phyloP scores from a whole-genome alignment of 352 stramenopile species.

The Globisporangium ultimum region DNA sequence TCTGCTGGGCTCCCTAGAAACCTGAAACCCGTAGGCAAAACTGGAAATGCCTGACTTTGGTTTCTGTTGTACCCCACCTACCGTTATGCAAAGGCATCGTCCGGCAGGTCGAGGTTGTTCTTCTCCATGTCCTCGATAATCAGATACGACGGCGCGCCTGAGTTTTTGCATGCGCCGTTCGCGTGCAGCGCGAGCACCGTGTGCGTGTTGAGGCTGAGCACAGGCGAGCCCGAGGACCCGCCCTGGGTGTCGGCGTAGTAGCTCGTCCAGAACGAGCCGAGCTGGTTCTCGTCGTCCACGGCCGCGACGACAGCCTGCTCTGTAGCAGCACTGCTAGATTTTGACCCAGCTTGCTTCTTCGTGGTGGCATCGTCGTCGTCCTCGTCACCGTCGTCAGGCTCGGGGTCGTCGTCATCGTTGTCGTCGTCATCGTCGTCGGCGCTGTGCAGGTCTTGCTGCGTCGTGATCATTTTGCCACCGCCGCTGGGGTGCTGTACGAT shows the following conservation, averaged over 20 bases:
- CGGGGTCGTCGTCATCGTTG: slow-evolving; percentile 17
- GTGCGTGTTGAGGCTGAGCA: slow-evolving; percentile 39
- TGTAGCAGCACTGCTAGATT: background rate
- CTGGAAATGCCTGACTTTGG: too few species aligned
- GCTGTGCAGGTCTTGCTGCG: slow-evolving; percentile 33
- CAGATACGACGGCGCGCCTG: slow-evolving; percentile 31
- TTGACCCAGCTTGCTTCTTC: slow-evolving; percentile 2
- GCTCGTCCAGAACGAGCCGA: slow-evolving; percentile 32
- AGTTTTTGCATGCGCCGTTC: slow-evolving; percentile 43
- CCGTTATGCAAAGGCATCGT: slow-evolving; percentile 33
- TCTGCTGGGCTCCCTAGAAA: too few species aligned
- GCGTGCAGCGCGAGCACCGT: slow-evolving; percentile 42
- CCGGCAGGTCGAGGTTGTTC: slow-evolving; percentile 28
- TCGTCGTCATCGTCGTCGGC: slow-evolving; percentile 23
- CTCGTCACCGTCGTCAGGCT: slow-evolving; percentile 19
- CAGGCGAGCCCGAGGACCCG: slow-evolving; percentile 43
- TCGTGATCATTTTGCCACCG: slow-evolving; percentile 32
- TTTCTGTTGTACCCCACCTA: background rate
- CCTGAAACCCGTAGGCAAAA: background rate
- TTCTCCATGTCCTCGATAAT: slow-evolving; percentile 35
- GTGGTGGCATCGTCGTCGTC: background rate
- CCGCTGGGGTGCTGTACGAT: slow-evolving; percentile 46
- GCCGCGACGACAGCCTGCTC: slow-evolving; percentile 17
- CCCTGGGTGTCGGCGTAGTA: slow-evolving; percentile 47
- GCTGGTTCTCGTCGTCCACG: slow-evolving; percentile 18